A percentile compares a stretch with the other conserved stretches of the same genome.
phyloP scores from a whole-genome alignment of 2,329 filamentous ascomycete species.

The Hypoxylon sp. region DNA sequence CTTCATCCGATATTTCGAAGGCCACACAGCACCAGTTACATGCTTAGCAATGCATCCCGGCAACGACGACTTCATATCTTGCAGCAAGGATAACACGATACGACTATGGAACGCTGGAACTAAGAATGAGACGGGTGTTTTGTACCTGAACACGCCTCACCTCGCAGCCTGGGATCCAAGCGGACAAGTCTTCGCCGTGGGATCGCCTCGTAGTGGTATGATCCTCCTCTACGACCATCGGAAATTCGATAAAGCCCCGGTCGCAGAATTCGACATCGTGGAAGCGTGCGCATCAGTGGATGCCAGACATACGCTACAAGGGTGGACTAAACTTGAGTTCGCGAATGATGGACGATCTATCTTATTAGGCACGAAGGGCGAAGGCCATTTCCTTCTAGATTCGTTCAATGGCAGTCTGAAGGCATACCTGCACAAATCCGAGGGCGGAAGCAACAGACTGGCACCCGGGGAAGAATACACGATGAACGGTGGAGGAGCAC shows the following conservation, averaged over 20 bases:
- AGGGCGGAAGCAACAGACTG: slow-evolving; percentile 64
- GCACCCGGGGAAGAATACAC: slow-evolving; percentile 66
- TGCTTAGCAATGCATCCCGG: slow-evolving; percentile 86
- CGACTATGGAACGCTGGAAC: slow-evolving; percentile 90
- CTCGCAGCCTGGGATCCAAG: slow-evolving; percentile 93
- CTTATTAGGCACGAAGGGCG: slow-evolving; percentile 84
- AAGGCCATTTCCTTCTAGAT: slow-evolving; percentile 92
- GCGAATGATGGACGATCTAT: slow-evolving; percentile 94
- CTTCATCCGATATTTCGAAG: slow-evolving; percentile 96
- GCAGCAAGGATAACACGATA: slow-evolving; percentile 90
- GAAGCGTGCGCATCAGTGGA: slow-evolving; percentile 65
- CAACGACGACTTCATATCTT: slow-evolving; percentile 91
- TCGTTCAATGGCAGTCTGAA: slow-evolving; percentile 87
- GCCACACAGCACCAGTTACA: slow-evolving; percentile 88
- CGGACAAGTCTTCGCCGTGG: slow-evolving; percentile 90
- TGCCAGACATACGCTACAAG: slow-evolving; percentile 70
- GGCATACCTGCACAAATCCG: slow-evolving; percentile 75
- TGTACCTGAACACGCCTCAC: slow-evolving; percentile 84
- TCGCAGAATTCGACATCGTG: slow-evolving; percentile 85
- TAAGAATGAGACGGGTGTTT: slow-evolving; percentile 81
- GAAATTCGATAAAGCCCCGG: slow-evolving; percentile 93
- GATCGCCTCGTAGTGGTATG: slow-evolving; percentile 81
- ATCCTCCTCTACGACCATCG: slow-evolving; percentile 93
- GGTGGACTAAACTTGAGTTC: slow-evolving; percentile 94
- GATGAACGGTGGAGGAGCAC: slow-evolving; percentile 56